Evolutionary conservation across 768 basidiomycete genomes (phyloP).

Genomic region (Mycena indigotica): DNA sequence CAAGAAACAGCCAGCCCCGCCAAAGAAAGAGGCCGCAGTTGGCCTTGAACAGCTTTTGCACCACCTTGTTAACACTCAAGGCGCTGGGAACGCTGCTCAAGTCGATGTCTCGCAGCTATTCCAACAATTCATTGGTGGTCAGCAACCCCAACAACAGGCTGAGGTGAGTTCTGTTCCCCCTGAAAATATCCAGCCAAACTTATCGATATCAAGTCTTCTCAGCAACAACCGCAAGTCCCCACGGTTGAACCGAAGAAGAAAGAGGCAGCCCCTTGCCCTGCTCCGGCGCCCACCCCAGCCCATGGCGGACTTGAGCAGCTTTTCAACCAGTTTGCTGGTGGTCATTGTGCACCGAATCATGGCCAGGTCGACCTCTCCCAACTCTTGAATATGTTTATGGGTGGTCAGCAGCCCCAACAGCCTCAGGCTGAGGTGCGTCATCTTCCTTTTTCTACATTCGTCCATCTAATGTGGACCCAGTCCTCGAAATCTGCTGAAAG

Average conservation of each 20-base stretch:
- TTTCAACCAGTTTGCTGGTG: conserved; percentile 6
- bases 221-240: no score
- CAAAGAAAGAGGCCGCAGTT: background rate
- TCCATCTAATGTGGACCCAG: background rate
- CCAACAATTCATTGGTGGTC: no score
- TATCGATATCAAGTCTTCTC: no score
- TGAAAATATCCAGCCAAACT: no score
- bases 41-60: no score
- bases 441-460: background rate
- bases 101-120: no score
- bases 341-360: background rate
- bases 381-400: conserved; percentile 17
- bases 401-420: background rate
- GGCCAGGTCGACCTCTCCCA: conserved; percentile 3
- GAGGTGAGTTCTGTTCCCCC: no score
- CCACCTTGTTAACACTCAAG: no score
- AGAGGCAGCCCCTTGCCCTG: no score
- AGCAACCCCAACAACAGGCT: no score
- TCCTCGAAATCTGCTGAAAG: conserved; percentile 2
- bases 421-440: conserved; percentile 9
- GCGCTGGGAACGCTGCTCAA: no score
- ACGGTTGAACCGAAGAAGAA: no score
- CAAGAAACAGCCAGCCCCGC: background rate
- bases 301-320: background rate
- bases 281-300: conserved; percentile 1